Conservation (phyloP, 2,329 filamentous ascomycete species). For the Tolypocladium guangdongense region DNA sequence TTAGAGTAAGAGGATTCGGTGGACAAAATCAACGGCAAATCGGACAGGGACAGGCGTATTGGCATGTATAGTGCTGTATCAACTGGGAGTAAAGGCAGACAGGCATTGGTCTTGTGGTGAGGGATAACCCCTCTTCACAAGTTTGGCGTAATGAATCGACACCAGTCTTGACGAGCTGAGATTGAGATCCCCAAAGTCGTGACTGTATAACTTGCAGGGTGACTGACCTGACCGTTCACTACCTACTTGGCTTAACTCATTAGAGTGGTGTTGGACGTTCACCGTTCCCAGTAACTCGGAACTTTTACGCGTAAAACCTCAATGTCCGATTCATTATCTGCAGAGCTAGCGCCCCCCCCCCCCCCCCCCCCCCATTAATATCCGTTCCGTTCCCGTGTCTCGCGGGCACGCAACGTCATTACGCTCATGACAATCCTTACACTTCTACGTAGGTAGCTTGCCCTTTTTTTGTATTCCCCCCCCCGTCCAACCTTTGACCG, state of each 20-base stretch:
- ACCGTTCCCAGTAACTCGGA: neutral
- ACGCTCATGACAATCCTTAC: neutral
- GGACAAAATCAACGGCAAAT: neutral
- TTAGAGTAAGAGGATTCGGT: neutral
- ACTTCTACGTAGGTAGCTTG: neutral
- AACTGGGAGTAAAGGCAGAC: neutral
- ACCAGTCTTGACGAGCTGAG: neutral
- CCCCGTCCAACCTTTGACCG: neutral
- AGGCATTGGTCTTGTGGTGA: neutral
- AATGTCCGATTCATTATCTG: neutral
- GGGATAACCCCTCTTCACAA: neutral
- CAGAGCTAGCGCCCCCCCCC: neutral
- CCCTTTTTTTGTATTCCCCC: neutral
- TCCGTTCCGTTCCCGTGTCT: neutral
- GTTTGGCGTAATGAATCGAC: neutral
- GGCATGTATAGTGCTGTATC: neutral
- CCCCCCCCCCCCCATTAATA: too few species aligned
- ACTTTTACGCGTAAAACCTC: neutral
- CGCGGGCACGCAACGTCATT: neutral
- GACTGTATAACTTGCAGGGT: too few species aligned
- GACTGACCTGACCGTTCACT: neutral
- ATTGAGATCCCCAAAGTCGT: neutral
- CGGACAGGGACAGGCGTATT: neutral
- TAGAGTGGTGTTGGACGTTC: neutral
- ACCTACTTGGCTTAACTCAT: too few species aligned